Conservation (phyloP, 75 land plant species). For the Chamaecyparis obtusa region DNA sequence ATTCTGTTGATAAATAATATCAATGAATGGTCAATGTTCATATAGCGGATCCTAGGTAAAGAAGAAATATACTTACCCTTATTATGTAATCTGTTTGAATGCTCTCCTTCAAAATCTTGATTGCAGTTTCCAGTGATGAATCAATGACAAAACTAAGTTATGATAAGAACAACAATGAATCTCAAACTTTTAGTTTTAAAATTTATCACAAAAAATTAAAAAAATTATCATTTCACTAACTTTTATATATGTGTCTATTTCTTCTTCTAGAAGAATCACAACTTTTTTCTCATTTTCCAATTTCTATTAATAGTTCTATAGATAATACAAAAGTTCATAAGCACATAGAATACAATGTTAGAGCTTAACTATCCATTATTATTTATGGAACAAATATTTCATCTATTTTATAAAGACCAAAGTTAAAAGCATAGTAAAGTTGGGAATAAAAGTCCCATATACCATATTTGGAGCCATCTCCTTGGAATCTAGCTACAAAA, state of each 20-base stretch:
- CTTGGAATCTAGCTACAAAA: constrained; percentile 50
- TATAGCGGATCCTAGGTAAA: not conserved
- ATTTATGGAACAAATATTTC: not conserved
- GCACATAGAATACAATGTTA: not conserved
- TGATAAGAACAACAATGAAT: not conserved
- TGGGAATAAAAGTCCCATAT: not conserved
- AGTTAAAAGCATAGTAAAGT: not conserved
- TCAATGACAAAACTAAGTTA: not conserved
- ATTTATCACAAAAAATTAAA: not conserved
- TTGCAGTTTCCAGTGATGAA: constrained; percentile 18
- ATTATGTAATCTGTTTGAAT: constrained; percentile 24
- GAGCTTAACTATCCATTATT: not conserved
- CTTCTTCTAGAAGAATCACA: constrained; percentile 76
- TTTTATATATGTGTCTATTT: constrained; percentile 81
- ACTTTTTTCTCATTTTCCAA: constrained; percentile 59
- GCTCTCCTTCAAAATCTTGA: constrained; percentile 15
- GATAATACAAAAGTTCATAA: not conserved
- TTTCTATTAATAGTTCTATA: constrained; percentile 66
- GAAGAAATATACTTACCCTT: constrained; percentile 7
- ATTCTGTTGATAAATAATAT: not conserved
- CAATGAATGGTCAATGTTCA: not conserved
- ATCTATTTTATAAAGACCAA: not conserved
- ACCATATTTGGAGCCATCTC: constrained; percentile 49
- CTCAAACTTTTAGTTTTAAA: not conserved
- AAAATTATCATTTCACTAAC: constrained; percentile 17